Base-by-base conservation (phyloP, 805 yeast genomes). In the Dipodascus geniculatus region DNA sequence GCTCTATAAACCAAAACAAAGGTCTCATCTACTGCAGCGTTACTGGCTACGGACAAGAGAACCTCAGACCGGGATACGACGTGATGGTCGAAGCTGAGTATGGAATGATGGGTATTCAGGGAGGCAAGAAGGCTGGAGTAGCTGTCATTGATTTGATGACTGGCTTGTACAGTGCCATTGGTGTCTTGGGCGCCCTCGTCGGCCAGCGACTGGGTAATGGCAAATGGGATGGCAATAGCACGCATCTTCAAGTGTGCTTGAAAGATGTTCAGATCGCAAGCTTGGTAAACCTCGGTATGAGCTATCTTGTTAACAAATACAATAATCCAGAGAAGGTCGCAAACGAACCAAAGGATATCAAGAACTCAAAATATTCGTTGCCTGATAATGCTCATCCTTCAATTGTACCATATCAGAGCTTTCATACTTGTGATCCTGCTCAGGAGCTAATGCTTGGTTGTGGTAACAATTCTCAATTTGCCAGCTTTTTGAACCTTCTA, bases 41-140 rank as follows among this genome's bases (percentile, higher is more conserved):
- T 53, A 70, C 75, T 1, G 75, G 75, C 2, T 71, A 71, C 53
- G 75, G 75, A 33, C 75, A 71, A 53, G 65, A 71, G 1, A 74
- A 74, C 0, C 54, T 60, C 28, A 63, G 75, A 14, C 72, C 75
- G 2, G 75, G 75, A 19, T 71, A 71, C 60, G 74, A 70, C 51
- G 74, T 71, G 48, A 71, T 71, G 75, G 74, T 71, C 3, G 75
- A 71, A 57, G 75, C 75, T 4, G 75, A 71, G 57, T 68, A 70
- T 58, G 75, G 75, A 1, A 63, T 71, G 48, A 71, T 71, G 75
- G 74, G 71, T 56, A 71, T 71, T 56, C 71, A 74, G 0, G 75
- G 75, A 17, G 65, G 68, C 50, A 67, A 68, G 3, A 71, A 71
- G 56, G 74, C 70, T 3, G 75, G 75, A 2, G 75, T 71, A 3